A percentile compares a stretch with the other conserved stretches of the same genome.
These are phyloP conservation scores for Curvularia spicifera DNA, from an alignment of 2,329 filamentous ascomycete genomes.

Conservation along the genomic window DNA sequence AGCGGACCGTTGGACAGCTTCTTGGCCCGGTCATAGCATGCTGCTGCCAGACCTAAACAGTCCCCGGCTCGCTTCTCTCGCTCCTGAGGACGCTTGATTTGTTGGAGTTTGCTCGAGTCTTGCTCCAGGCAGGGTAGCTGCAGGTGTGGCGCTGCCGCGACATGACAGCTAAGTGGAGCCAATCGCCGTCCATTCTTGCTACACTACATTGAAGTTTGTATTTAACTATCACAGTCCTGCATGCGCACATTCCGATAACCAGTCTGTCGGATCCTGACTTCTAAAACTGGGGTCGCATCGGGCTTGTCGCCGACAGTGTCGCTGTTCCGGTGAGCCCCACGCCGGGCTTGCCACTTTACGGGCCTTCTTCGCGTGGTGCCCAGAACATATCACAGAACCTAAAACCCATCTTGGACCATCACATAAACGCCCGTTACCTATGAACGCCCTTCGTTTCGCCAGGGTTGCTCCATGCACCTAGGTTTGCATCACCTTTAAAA, in stretches of 20 bases:
- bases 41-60: not conserved
- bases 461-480: conserved; percentile 24
- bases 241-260: conserved; percentile 44
- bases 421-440: conserved; percentile 27
- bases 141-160: conserved; percentile 27
- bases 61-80: not conserved
- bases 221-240: conserved; percentile 29
- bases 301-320: not conserved
- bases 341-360: conserved; percentile 8
- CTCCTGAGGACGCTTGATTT: conserved; percentile 16
- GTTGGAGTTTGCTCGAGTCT: conserved; percentile 21
- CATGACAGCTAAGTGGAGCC: conserved; percentile 21
- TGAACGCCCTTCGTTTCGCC: conserved; percentile 21
- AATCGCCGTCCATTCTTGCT: conserved; percentile 28
- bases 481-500: conserved; percentile 28
- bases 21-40: not conserved
- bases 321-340: conserved; percentile 13
- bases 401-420: conserved; percentile 26
- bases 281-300: conserved; percentile 32
- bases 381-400: conserved; percentile 1
- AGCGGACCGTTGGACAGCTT: conserved; percentile 18
- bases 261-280: conserved; percentile 29
- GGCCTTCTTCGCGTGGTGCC: conserved; percentile 1
- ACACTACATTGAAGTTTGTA: conserved; percentile 25
- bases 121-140: conserved; percentile 12